phyloP scores from a whole-genome alignment of 2,329 filamentous ascomycete species.

The Aspergillus ustus region DNA sequence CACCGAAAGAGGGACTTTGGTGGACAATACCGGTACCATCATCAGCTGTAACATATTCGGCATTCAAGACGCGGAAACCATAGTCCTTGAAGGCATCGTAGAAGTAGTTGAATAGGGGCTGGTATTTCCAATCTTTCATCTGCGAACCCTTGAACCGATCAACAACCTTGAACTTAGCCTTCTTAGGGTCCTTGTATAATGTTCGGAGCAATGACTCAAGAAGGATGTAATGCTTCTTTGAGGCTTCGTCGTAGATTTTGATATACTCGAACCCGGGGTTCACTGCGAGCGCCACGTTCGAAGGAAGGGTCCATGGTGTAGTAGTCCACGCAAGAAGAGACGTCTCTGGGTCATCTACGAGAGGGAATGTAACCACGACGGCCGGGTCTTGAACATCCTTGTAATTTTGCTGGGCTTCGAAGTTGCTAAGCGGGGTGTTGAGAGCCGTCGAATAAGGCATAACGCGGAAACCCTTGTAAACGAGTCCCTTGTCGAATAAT shows the following conservation, averaged over 20 bases:
- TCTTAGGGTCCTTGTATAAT: conserved; percentile 93
- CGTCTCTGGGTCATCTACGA: conserved; percentile 76
- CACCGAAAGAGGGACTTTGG: conserved; percentile 89
- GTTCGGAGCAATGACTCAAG: conserved; percentile 80
- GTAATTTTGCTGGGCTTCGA: conserved; percentile 94
- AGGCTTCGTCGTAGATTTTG: conserved; percentile 81
- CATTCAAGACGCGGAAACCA: conserved; percentile 81
- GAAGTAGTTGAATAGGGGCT: conserved; percentile 88
- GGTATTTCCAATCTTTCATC: conserved; percentile 86
- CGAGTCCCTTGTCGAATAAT: conserved; percentile 83
- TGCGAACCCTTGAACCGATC: conserved; percentile 80
- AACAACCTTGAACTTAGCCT: conserved; percentile 86
- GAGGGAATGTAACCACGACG: conserved; percentile 84
- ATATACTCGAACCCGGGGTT: conserved; percentile 85
- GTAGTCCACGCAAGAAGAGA: conserved; percentile 86
- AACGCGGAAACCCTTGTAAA: conserved; percentile 88
- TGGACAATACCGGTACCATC: conserved; percentile 94
- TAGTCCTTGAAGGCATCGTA: conserved; percentile 84
- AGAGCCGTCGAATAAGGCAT: conserved; percentile 95
- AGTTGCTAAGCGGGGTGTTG: conserved; percentile 88
- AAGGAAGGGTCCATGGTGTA: conserved; percentile 84
- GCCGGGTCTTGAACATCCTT: conserved; percentile 91
- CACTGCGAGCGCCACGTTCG: conserved; percentile 75
- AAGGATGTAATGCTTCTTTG: conserved; percentile 82
- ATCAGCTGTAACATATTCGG: conserved; percentile 83